These are phyloP conservation scores for Teunomyces gatunensis DNA, from an alignment of 805 yeast species.

Conservation along the genomic window DNA sequence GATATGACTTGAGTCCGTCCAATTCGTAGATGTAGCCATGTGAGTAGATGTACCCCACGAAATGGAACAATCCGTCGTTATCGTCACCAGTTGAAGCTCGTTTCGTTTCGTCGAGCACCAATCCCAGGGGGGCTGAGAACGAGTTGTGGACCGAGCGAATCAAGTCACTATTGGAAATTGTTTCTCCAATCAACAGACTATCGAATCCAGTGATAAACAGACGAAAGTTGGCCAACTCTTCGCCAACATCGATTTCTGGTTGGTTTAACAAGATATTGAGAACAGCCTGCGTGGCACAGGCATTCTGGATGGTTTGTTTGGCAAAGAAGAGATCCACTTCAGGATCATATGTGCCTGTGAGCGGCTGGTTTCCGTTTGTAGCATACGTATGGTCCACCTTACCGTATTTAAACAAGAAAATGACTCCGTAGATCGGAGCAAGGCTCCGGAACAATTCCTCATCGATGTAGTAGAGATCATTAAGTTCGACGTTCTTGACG, in stretches of 20 bases:
- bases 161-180: constrained; percentile 55
- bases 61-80: constrained; percentile 57
- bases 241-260: constrained; percentile 44
- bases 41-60: constrained; percentile 50
- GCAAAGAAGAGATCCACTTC: constrained; percentile 53
- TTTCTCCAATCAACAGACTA: constrained; percentile 57
- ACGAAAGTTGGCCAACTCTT: constrained; percentile 45
- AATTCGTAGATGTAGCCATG: constrained; percentile 53
- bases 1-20: constrained; percentile 58
- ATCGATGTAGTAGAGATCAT: constrained; percentile 57
- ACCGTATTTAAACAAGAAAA: constrained; percentile 62
- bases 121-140: constrained; percentile 56
- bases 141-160: constrained; percentile 60
- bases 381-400: constrained; percentile 33
- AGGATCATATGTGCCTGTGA: constrained; percentile 44
- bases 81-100: constrained; percentile 17
- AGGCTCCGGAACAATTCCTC: constrained; percentile 32
- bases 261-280: constrained; percentile 53
- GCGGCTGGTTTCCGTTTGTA: constrained; percentile 30
- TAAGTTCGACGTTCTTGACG: constrained; percentile 52
- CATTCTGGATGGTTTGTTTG: constrained; percentile 61
- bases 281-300: constrained; percentile 75
- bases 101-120: constrained; percentile 46
- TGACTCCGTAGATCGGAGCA: constrained; percentile 54
- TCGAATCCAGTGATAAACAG: constrained; percentile 54